phyloP scores from a whole-genome alignment of 345 rosid species.

The Eucalyptus curtisii region DNA sequence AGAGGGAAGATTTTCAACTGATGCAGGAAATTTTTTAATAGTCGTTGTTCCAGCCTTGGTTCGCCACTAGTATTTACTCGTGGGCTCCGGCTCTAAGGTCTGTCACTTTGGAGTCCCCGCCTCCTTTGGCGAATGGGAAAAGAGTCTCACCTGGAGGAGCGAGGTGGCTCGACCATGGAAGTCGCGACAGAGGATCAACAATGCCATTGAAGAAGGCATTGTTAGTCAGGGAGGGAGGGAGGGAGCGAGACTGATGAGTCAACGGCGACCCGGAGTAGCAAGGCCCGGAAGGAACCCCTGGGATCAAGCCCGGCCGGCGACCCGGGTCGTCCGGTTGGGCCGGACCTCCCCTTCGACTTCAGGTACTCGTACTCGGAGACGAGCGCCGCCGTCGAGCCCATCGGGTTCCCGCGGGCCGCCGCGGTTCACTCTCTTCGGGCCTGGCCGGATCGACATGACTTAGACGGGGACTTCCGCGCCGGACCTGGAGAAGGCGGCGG shows the following conservation, averaged over 20 bases:
- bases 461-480: constrained; percentile 67
- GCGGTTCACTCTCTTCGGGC: constrained; percentile 87
- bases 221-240: background rate
- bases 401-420: constrained; percentile 82
- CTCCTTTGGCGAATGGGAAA: constrained; percentile 4
- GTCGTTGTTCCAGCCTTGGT: constrained; percentile 26
- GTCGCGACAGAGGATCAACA: constrained; percentile 40
- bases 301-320: too few relatives aligned
- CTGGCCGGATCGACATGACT: constrained; percentile 61
- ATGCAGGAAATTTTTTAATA: too few relatives aligned
- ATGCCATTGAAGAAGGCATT: constrained; percentile 22
- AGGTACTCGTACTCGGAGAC: constrained; percentile 74
- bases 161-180: background rate
- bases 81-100: background rate
- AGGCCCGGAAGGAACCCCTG: too few relatives aligned
- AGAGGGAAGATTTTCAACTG: too few relatives aligned
- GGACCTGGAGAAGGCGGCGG: constrained; percentile 19
- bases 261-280: background rate
- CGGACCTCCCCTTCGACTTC: constrained; percentile 81
- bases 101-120: background rate
- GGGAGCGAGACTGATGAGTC: background rate
- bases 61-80: constrained; percentile 71
- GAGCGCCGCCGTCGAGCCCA: constrained; percentile 40
- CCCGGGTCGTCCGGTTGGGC: constrained; percentile 7
- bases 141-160: constrained; percentile 7